These are phyloP conservation scores for Clathrospora elynae DNA, from an alignment of 2,329 filamentous ascomycete genomes.

Conservation along the genomic window DNA sequence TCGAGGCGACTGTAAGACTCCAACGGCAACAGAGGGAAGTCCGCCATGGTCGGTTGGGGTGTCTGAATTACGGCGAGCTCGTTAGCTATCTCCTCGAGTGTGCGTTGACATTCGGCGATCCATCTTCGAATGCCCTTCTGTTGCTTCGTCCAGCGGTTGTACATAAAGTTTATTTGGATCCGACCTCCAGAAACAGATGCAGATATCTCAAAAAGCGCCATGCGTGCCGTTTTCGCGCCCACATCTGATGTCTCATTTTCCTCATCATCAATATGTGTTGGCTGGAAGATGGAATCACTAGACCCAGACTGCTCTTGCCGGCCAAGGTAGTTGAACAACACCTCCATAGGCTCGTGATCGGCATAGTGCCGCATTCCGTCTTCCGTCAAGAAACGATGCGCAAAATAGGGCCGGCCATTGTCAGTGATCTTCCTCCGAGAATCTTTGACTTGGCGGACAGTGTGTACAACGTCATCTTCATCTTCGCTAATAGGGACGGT, in stretches of 20 bases:
- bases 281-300: constrained; percentile 55
- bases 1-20: constrained; percentile 40
- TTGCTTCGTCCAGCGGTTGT: constrained; percentile 42
- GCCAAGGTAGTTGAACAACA: constrained; percentile 64
- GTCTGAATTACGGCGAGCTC: constrained; percentile 27
- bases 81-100: constrained; percentile 38
- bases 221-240: constrained; percentile 30
- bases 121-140: constrained; percentile 42
- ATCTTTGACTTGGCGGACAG: constrained; percentile 62
- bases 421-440: constrained; percentile 52
- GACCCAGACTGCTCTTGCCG: constrained; percentile 55
- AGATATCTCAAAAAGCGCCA: constrained; percentile 43
- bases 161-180: constrained; percentile 41
- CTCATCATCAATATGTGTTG: constrained; percentile 32
- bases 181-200: constrained; percentile 30
- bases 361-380: constrained; percentile 37
- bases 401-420: constrained; percentile 59
- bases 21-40: constrained; percentile 41
- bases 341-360: constrained; percentile 59
- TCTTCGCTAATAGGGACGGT: constrained; percentile 50
- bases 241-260: constrained; percentile 35
- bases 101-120: constrained; percentile 42
- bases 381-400: constrained; percentile 37
- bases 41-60: constrained; percentile 38
- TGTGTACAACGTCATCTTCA: constrained; percentile 57